These are phyloP conservation scores for Exophiala viscosa DNA, from an alignment of 2,329 filamentous ascomycete genomes.

Conservation along the genomic window DNA sequence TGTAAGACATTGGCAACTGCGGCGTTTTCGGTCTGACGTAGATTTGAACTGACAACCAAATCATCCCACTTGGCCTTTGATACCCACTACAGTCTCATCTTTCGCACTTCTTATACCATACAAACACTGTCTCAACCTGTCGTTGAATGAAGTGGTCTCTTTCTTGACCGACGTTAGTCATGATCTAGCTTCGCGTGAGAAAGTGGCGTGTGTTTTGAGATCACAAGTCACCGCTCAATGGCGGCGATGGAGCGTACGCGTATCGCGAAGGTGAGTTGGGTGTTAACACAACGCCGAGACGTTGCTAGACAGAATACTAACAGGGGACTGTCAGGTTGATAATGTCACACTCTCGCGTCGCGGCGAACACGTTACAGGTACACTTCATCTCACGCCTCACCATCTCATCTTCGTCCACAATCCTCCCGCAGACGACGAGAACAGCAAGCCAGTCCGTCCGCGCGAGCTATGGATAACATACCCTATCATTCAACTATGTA, in stretches of 20 bases:
- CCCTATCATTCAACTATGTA: slow-evolving; percentile 81
- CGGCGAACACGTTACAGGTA: slow-evolving; percentile 55
- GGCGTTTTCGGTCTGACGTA: not conserved
- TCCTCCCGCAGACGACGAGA: slow-evolving; percentile 43
- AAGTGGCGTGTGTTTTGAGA: not conserved
- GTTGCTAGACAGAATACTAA: slow-evolving; percentile 11
- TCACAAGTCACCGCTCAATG: not conserved
- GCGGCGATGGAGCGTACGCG: slow-evolving; percentile 30
- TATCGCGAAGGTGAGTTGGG: slow-evolving; percentile 27
- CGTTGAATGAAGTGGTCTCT: not conserved
- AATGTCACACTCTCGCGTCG: slow-evolving; percentile 58
- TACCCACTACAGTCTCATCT: not conserved
- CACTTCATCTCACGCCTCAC: slow-evolving; percentile 60
- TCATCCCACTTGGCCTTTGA: not conserved
- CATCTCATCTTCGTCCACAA: slow-evolving; percentile 62
- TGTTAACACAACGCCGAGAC: not conserved
- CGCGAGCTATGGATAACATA: slow-evolving; percentile 91
- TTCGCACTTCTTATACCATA: not conserved
- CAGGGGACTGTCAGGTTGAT: slow-evolving; percentile 39
- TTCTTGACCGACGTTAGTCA: not conserved
- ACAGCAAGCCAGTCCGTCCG: slow-evolving; percentile 40
- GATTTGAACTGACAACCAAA: not conserved
- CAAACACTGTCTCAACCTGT: not conserved
- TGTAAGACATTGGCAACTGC: not conserved
- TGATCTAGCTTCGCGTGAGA: too few relatives aligned